Evolutionary conservation across 257 asterid species (phyloP).

Genomic region (Capsicum pubescens): DNA sequence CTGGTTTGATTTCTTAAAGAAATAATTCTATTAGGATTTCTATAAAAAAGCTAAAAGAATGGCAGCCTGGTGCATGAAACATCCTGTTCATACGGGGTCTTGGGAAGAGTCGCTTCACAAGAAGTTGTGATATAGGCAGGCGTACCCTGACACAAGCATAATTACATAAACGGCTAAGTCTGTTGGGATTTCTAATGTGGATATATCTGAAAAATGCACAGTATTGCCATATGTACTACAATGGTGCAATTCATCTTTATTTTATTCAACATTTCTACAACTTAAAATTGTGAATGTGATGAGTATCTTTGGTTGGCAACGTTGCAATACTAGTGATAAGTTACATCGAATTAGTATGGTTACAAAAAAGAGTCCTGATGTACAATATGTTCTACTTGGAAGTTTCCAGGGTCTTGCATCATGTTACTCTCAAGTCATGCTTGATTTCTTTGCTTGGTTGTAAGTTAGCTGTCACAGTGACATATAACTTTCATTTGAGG

Average conservation of each 20-base stretch:
- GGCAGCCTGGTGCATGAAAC: not conserved
- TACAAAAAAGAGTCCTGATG: not conserved
- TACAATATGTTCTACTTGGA: conserved; percentile 18
- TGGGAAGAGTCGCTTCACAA: not conserved
- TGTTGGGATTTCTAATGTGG: not conserved
- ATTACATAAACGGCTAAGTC: not conserved
- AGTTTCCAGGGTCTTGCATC: not conserved
- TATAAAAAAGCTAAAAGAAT: not conserved
- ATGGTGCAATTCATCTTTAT: not conserved
- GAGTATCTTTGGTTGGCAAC: conserved; percentile 17
- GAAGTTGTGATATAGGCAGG: not conserved
- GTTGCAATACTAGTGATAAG: not conserved
- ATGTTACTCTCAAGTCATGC: not conserved
- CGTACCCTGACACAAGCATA: too few relatives aligned
- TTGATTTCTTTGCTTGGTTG: conserved; percentile 13
- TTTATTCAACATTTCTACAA: not conserved
- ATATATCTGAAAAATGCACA: conserved; percentile 19
- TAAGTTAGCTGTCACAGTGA: conserved; percentile 13
- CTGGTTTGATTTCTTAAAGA: not conserved
- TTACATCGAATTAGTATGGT: not conserved
- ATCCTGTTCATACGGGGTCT: not conserved
- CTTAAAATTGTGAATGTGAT: conserved; percentile 15
- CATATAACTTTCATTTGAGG: not conserved
- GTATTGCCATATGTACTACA: not conserved
- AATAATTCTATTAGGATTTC: not conserved